These are phyloP conservation scores for Metschnikowia orientalis DNA, from an alignment of 805 yeast genomes.

Conservation along the genomic window DNA sequence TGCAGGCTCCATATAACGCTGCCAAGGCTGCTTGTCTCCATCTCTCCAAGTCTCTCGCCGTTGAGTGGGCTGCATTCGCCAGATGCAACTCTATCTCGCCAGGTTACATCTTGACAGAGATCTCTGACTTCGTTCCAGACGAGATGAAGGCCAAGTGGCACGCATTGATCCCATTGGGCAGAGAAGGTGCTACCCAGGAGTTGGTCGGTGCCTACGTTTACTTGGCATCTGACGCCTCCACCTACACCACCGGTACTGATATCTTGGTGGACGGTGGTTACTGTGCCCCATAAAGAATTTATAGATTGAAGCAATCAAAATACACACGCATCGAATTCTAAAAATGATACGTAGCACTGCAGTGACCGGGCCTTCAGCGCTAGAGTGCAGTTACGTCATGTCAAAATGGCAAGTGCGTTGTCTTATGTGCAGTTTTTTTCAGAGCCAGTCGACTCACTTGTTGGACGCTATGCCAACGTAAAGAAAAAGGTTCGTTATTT, in stretches of 20 bases:
- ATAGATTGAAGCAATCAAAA: background rate
- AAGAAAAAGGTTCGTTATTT: too few species aligned
- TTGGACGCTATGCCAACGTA: too few species aligned
- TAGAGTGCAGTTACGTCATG: too few species aligned
- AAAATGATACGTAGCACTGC: too few species aligned
- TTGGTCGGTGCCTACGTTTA: constrained; percentile 45
- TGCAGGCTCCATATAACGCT: constrained; percentile 45
- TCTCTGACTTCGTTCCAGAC: constrained; percentile 32
- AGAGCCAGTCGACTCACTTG: too few species aligned
- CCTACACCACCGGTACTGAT: constrained; percentile 44
- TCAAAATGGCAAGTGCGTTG: too few species aligned
- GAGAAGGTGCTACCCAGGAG: constrained; percentile 42
- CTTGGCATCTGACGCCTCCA: constrained; percentile 42
- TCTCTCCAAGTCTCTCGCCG: constrained; percentile 41
- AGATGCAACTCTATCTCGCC: constrained; percentile 42
- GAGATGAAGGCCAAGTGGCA: constrained; percentile 36
- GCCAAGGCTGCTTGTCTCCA: constrained; percentile 44
- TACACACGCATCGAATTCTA: too few species aligned
- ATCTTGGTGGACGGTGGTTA: constrained; percentile 47
- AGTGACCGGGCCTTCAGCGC: too few species aligned
- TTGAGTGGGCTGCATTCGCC: constrained; percentile 46
- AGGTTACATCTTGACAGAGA: constrained; percentile 41
- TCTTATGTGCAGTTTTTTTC: too few species aligned
- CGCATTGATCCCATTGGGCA: constrained; percentile 41
- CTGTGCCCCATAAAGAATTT: constrained; percentile 18